Evolutionary conservation across 345 rosid species (phyloP).

Genomic region (Cardamine occulta): DNA sequence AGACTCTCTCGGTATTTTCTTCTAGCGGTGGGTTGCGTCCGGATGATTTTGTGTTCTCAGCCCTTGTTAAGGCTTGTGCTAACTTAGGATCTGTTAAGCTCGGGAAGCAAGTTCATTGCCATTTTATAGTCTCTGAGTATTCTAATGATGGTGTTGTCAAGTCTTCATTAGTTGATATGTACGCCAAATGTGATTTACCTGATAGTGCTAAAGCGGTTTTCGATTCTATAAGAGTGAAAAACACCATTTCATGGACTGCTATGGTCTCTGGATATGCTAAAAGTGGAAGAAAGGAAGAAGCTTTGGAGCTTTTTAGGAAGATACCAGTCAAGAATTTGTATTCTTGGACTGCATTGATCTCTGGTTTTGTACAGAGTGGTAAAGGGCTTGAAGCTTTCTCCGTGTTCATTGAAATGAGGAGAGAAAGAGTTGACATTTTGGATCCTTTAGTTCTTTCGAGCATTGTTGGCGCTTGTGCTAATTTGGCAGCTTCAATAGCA

Average conservation of each 20-base stretch:
- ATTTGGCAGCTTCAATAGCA: conserved; percentile 59
- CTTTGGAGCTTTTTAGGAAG: conserved; percentile 50
- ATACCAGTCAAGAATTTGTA: conserved; percentile 56
- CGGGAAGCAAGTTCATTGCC: conserved; percentile 74
- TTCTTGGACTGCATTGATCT: conserved; percentile 75
- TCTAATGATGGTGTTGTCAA: conserved; percentile 64
- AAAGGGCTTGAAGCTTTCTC: conserved; percentile 56
- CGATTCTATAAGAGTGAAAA: conserved; percentile 56
- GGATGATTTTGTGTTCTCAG: conserved; percentile 67
- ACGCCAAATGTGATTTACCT: conserved; percentile 61
- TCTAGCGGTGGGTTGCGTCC: conserved; percentile 49
- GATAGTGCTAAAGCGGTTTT: conserved; percentile 55
- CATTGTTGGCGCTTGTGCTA: conserved; percentile 72
- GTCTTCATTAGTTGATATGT: conserved; percentile 80
- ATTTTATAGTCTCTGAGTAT: conserved; percentile 53
- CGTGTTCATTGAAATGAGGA: conserved; percentile 70
- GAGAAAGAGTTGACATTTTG: conserved; percentile 61
- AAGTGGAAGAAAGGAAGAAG: conserved; percentile 65
- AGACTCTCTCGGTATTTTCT: conserved; percentile 55
- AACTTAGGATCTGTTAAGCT: conserved; percentile 51
- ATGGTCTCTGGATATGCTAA: conserved; percentile 68
- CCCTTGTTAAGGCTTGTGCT: conserved; percentile 69
- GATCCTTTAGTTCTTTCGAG: conserved; percentile 85
- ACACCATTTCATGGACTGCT: conserved; percentile 64
- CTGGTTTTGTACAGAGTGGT: conserved; percentile 81